Conservation (phyloP, 1,284 basidiomycete species). For the Kwoniella shivajii region DNA sequence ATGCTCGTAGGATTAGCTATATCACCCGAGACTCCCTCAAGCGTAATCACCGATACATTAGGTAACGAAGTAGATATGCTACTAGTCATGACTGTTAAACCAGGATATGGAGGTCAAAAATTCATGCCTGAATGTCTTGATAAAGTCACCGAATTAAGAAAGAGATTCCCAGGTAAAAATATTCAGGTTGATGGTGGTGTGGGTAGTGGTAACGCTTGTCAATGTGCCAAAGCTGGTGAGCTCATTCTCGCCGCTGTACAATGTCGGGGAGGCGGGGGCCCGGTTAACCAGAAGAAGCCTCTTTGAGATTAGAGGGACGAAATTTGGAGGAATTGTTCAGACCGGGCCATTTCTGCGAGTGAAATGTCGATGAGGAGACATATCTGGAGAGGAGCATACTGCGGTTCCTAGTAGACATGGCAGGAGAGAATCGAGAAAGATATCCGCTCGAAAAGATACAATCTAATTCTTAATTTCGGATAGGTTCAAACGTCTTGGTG, state of each 20-base stretch:
- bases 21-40: conserved; percentile 85
- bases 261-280: too few species aligned
- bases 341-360: too few species aligned
- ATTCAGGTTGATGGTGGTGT: conserved; percentile 99
- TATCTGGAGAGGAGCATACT: too few species aligned
- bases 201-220: conserved; percentile 82
- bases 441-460: too few species aligned
- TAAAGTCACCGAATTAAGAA: conserved; percentile 81
- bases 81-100: conserved; percentile 96
- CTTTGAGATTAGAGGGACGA: too few species aligned
- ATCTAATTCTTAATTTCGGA: too few species aligned
- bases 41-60: conserved; percentile 79
- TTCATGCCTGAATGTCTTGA: conserved; percentile 87
- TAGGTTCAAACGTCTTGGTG: conserved; percentile 96
- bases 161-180: conserved; percentile 80
- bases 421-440: too few species aligned
- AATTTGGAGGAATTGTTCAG: too few species aligned
- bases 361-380: too few species aligned
- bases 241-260: conserved; percentile 19
- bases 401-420: too few species aligned
- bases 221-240: conserved; percentile 86
- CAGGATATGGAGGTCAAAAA: conserved; percentile 92
- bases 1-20: conserved; percentile 95
- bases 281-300: too few species aligned
- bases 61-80: conserved; percentile 84